Conservation (phyloP, 108 stramenopile genomes). For the Cyclotella choctawhatcheeana region DNA sequence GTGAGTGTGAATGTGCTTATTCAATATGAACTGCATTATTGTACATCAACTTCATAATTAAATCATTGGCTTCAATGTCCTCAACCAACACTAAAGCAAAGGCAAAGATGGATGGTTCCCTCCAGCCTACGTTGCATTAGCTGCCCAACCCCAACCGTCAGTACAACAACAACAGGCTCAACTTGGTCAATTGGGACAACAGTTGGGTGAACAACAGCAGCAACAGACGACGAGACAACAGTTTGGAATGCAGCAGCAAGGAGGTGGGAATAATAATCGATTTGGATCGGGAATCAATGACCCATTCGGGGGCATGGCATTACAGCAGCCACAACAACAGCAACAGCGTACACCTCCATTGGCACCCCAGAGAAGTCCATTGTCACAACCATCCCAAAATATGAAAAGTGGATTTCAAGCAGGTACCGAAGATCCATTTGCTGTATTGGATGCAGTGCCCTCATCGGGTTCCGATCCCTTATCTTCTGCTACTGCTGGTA, state of each 20-base stretch:
- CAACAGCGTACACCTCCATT: not conserved
- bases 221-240: conserved; percentile 15
- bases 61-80: not conserved
- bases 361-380: conserved; percentile 17
- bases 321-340: conserved; percentile 28
- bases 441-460: conserved; percentile 59
- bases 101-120: conserved; percentile 89
- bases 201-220: conserved; percentile 32
- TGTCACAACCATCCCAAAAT: conserved; percentile 22
- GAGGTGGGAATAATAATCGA: not conserved
- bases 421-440: conserved; percentile 82
- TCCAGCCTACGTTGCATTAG: conserved; percentile 71
- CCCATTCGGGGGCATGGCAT: conserved; percentile 11
- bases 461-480: conserved; percentile 1
- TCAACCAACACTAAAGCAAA: conserved; percentile 10
- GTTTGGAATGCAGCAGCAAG: conserved; percentile 18
- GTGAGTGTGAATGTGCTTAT: not conserved
- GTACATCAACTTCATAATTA: no score
- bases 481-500: not conserved
- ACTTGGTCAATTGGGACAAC: conserved; percentile 24
- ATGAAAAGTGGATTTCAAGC: conserved; percentile 39
- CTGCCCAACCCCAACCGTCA: conserved; percentile 6
- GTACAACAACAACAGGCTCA: conserved; percentile 42
- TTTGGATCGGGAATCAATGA: conserved; percentile 4
- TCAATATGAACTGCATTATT: no score